phyloP scores from a whole-genome alignment of 228 moss, liverwort and hornwort genomes.

The Sphagnum magellanicum region DNA sequence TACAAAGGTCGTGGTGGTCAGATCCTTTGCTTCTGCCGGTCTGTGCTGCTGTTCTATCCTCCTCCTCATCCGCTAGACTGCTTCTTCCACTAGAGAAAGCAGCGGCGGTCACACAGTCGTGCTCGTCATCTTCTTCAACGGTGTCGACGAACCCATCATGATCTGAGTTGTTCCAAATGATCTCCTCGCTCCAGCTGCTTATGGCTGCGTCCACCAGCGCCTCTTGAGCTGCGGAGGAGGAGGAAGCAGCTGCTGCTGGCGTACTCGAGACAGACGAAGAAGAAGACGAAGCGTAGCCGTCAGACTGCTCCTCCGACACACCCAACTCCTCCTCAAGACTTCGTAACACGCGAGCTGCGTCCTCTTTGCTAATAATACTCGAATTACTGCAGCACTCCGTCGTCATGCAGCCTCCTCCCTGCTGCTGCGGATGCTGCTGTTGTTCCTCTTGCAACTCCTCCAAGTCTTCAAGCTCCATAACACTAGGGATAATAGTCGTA shows the following conservation, averaged over 20 bases:
- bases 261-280: not conserved
- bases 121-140: too few relatives aligned
- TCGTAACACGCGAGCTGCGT: constrained; percentile 11
- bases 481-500: too few relatives aligned
- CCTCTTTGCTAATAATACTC: not conserved
- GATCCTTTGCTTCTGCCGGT: not conserved
- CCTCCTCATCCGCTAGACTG: constrained; percentile 4
- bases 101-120: not conserved
- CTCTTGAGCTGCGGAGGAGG: not conserved
- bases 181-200: constrained; percentile 14
- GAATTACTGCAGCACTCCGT: too few relatives aligned
- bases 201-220: constrained; percentile 9
- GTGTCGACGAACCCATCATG: not conserved
- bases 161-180: constrained; percentile 5
- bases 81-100: constrained; percentile 2
- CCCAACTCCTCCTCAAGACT: constrained; percentile 29
- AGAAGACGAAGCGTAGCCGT: constrained; percentile 7
- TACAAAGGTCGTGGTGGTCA: not conserved
- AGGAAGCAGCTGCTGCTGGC: too few relatives aligned
- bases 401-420: too few relatives aligned
- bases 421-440: too few relatives aligned
- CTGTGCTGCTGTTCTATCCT: too few relatives aligned
- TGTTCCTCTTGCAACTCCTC: too few relatives aligned
- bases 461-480: too few relatives aligned
- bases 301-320: constrained; percentile 9